phyloP scores from a whole-genome alignment of 371 early-diverging fungal genomes.

The Mortierella polycephala region DNA sequence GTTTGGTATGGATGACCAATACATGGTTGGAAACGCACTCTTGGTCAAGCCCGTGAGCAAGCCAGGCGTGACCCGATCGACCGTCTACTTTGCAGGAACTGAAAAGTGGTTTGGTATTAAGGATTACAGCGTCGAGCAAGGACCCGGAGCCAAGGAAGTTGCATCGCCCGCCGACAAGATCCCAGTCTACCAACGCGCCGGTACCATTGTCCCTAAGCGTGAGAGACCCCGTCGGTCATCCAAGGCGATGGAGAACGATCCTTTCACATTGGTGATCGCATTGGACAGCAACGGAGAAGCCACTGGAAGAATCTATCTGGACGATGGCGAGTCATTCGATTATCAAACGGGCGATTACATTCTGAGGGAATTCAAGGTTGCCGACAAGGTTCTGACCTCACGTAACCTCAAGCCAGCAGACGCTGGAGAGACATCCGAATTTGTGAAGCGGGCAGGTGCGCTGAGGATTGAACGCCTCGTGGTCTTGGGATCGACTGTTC shows the following conservation, averaged over 20 bases:
- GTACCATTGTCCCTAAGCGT: slow-evolving; percentile 86
- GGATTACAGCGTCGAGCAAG: slow-evolving; percentile 62
- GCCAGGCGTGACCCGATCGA: slow-evolving; percentile 63
- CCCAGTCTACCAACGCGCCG: slow-evolving; percentile 89
- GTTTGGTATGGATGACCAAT: slow-evolving; percentile 84
- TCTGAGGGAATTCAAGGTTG: slow-evolving; percentile 57
- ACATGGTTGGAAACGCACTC: slow-evolving; percentile 82
- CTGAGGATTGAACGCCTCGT: slow-evolving; percentile 73
- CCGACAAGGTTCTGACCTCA: slow-evolving; percentile 55
- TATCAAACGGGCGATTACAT: slow-evolving; percentile 74
- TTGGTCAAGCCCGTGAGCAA: slow-evolving; percentile 80
- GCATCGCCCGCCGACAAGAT: slow-evolving; percentile 78
- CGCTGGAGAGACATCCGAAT: slow-evolving; percentile 16
- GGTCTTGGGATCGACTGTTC: slow-evolving; percentile 60
- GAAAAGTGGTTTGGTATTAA: slow-evolving; percentile 54
- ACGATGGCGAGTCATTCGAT: slow-evolving; percentile 90
- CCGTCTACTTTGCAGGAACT: slow-evolving; percentile 78
- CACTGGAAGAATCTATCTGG: slow-evolving; percentile 82
- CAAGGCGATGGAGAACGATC: slow-evolving; percentile 83
- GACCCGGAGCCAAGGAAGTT: slow-evolving; percentile 62
- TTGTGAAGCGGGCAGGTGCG: slow-evolving; percentile 37
- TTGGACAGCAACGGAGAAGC: slow-evolving; percentile 76
- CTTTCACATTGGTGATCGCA: slow-evolving; percentile 90
- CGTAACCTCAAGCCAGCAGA: slow-evolving; percentile 45
- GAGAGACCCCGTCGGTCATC: slow-evolving; percentile 91